A percentile compares a stretch with the other conserved stretches of the same genome.
phyloP scores from a whole-genome alignment of 108 stramenopile genomes.

The Cyclotella cryptica region DNA sequence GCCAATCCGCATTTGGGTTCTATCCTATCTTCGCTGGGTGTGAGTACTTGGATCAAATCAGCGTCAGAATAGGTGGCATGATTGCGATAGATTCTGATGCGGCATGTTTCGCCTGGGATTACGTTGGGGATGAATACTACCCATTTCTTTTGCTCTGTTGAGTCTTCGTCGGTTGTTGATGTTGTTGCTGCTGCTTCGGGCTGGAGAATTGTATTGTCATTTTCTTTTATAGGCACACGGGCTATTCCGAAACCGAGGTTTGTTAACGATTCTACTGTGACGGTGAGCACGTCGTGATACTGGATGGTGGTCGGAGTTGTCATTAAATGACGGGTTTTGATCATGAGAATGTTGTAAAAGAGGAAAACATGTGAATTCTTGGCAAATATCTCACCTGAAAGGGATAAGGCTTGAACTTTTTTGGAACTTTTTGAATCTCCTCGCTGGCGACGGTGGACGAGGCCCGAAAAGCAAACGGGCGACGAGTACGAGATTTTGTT shows the following conservation, averaged over 20 bases:
- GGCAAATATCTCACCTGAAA: constrained; percentile 30
- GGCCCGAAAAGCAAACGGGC: too few species aligned
- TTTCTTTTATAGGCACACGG: constrained; percentile 44
- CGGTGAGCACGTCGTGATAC: constrained; percentile 61
- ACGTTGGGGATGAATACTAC: constrained; percentile 93
- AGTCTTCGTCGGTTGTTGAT: background rate
- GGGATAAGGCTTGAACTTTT: constrained; percentile 55
- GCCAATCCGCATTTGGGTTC: constrained; percentile 86
- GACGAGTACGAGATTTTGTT: too few species aligned
- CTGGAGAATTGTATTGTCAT: background rate
- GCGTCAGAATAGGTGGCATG: constrained; percentile 88
- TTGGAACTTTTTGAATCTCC: constrained; percentile 22
- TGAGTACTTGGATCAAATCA: constrained; percentile 82
- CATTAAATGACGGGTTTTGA: background rate
- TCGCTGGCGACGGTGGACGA: too few species aligned
- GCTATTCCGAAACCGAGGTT: constrained; percentile 85
- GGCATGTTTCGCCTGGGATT: constrained; percentile 89
- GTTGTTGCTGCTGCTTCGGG: constrained; percentile 11
- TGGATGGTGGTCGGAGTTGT: background rate
- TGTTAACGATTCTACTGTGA: constrained; percentile 70
- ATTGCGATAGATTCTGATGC: constrained; percentile 87
- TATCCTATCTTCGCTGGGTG: constrained; percentile 80
- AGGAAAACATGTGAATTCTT: background rate
- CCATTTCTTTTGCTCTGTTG: constrained; percentile 61
- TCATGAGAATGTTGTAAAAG: background rate